A percentile compares a stretch with the other conserved stretches of the same genome.
Conservation (phyloP, 2,329 filamentous ascomycete genomes). For the Lecanicillium sp. region DNA sequence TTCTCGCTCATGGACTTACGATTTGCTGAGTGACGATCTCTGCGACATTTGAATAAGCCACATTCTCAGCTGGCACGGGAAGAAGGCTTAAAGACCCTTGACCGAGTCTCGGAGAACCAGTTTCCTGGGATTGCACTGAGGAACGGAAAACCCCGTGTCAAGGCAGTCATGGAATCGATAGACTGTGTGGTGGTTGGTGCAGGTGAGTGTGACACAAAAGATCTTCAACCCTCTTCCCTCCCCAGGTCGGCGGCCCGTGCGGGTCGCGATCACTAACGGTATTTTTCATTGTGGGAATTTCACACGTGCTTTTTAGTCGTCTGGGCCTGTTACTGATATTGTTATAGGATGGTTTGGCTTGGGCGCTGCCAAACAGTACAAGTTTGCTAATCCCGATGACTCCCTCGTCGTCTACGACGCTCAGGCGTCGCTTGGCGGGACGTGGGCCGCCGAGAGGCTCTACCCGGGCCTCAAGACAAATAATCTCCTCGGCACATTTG, state of each 20-base stretch:
- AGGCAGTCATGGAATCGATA: slow-evolving; percentile 33
- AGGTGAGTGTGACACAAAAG: slow-evolving; percentile 32
- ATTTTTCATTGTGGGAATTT: background rate
- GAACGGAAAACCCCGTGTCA: too few species aligned
- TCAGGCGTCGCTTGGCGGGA: slow-evolving; percentile 53
- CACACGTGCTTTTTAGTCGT: background rate
- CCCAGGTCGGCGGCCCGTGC: background rate
- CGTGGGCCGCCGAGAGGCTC: slow-evolving; percentile 60
- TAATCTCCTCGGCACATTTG: slow-evolving; percentile 65
- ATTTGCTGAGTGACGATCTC: too few species aligned
- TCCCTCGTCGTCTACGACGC: slow-evolving; percentile 52
- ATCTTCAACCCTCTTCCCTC: slow-evolving; percentile 8
- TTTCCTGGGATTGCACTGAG: too few species aligned
- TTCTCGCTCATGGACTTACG: too few species aligned
- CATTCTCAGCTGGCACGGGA: too few species aligned
- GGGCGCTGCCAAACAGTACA: slow-evolving; percentile 53
- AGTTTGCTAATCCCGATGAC: slow-evolving; percentile 48
- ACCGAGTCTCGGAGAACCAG: too few species aligned
- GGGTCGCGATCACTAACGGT: background rate
- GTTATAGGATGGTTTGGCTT: slow-evolving; percentile 45
- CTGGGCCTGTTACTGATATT: background rate
- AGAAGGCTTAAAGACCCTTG: too few species aligned
- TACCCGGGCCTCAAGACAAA: slow-evolving; percentile 67
- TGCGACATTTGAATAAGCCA: too few species aligned
- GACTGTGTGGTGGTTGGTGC: slow-evolving; percentile 45